Percentiles rank a stretch among this genome's conserved stretches.
Conservation (phyloP, 352 stramenopile species). For the Phytophthora cryptogea region DNA sequence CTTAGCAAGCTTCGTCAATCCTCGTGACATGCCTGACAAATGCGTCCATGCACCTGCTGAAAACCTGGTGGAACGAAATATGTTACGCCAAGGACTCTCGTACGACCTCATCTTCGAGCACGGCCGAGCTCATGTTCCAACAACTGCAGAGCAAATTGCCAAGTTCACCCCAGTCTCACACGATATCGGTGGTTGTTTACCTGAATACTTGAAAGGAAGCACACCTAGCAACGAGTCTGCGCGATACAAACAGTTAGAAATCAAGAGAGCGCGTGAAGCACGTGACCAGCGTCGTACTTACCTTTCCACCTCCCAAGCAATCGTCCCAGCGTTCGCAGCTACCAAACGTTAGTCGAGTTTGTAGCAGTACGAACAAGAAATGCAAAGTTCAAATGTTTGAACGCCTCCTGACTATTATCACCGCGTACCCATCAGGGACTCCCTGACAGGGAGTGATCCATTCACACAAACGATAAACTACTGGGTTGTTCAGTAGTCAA, state of each 20-base stretch:
- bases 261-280: slow-evolving; percentile 43
- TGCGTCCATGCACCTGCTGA: slow-evolving; percentile 50
- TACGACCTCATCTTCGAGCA: slow-evolving; percentile 84
- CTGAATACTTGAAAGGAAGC: slow-evolving; percentile 28
- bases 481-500: too few relatives aligned
- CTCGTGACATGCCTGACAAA: slow-evolving; percentile 60
- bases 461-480: too few relatives aligned
- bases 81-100: slow-evolving; percentile 59
- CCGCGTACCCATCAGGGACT: too few relatives aligned
- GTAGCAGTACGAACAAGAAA: neutral
- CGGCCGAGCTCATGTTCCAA: slow-evolving; percentile 50
- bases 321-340: slow-evolving; percentile 40
- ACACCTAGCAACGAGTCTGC: slow-evolving; percentile 38
- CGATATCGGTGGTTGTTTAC: slow-evolving; percentile 50
- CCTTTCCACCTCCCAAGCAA: slow-evolving; percentile 58
- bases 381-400: too few relatives aligned
- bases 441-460: too few relatives aligned
- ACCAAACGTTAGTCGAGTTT: slow-evolving; percentile 16
- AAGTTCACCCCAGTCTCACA: slow-evolving; percentile 66
- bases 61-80: slow-evolving; percentile 51
- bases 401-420: too few relatives aligned
- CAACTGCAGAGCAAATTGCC: slow-evolving; percentile 38
- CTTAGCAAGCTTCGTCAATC: slow-evolving; percentile 59
- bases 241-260: slow-evolving; percentile 43
- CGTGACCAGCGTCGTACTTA: slow-evolving; percentile 51